Evolutionary conservation across 345 rosid species (phyloP), one percentile per base, ranked within the genome.

Genomic region (Carallia pectinifolia): DNA sequence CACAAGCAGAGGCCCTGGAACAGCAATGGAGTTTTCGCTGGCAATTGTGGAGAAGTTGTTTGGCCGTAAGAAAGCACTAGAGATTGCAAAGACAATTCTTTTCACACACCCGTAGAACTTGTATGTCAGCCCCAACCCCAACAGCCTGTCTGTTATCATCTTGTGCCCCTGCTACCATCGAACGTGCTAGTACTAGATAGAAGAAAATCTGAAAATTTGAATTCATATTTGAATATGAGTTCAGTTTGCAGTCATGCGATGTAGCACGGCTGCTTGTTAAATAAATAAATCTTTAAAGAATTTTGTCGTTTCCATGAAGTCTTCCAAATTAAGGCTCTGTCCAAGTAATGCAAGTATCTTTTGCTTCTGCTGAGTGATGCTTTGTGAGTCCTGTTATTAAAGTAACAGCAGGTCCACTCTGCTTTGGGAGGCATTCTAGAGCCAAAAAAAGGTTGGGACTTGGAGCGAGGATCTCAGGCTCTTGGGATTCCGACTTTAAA

Each of bases 1-100:
- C 47, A 91, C 93, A 40, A 94, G 97, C 82, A 82, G 90, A 72
- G 96, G 95, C 6, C 98, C 98, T 1, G 98, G 98, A 74, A 87
- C 97, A n/a, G 64, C 98, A 17, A 69, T 87, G 85, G 96, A 91
- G 82, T 94, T 94, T 71, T 91, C 88, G 15, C 79, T 94, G 55
- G 93, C 85, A 8, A 91, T 88, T 4, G 90, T 90, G 48, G 96
- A 91, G 83, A 91, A 94, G 81, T 71, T 90, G 58, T 85, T 83
- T 31, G 96, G 98, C 36, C 87, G 90, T 9, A 75, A 76, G 55
- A 90, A 87, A 73, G 96, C 89, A 23, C 75, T 94, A 7, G 85
- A 90, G 76, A 87, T 91, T 5, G 90, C 96, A 6, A 91, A 89
- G 73, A 68, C 77, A 53, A 82, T 89, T 79, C 81, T 91, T 52